phyloP scores from a whole-genome alignment of 2,329 filamentous ascomycete genomes.

The Rasamsonia emersonii region DNA sequence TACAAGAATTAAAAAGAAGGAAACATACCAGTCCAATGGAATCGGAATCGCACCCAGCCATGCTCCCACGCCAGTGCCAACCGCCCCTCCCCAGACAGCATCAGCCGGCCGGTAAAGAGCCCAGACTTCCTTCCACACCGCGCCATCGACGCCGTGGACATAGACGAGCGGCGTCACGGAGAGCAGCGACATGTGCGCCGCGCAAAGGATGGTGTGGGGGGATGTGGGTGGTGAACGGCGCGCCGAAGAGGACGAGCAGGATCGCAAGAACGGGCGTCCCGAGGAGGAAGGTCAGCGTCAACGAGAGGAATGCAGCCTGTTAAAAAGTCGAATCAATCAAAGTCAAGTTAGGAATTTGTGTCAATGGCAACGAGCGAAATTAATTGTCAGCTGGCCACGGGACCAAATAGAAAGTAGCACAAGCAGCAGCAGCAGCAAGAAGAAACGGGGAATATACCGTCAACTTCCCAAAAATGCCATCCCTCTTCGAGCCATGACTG shows the following conservation, averaged over 20 bases:
- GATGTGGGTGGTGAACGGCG: conserved; percentile 74
- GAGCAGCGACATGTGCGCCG: conserved; percentile 72
- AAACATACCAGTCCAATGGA: conserved; percentile 72
- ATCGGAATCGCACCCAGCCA: conserved; percentile 95
- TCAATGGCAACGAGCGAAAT: background rate
- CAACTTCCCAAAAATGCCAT: background rate
- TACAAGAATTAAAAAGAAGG: conserved; percentile 2
- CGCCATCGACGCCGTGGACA: conserved; percentile 66
- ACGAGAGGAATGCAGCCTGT: conserved; percentile 63
- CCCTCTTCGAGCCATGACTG: background rate
- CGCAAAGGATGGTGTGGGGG: conserved; percentile 69
- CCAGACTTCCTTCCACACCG: conserved; percentile 62
- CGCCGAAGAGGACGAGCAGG: conserved; percentile 78
- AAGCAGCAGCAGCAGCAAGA: background rate
- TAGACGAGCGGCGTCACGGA: conserved; percentile 75
- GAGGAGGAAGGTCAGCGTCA: conserved; percentile 45
- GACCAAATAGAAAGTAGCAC: background rate
- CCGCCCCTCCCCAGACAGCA: conserved; percentile 69
- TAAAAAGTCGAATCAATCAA: conserved; percentile 2
- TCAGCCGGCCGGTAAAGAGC: conserved; percentile 66
- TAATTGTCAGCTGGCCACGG: conserved; percentile 6
- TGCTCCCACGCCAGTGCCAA: conserved; percentile 72
- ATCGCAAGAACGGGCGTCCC: conserved; percentile 50
- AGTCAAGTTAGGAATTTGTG: background rate
- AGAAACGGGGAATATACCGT: background rate